phyloP scores from a whole-genome alignment of 805 yeast genomes.

The Starmerella stellata region DNA sequence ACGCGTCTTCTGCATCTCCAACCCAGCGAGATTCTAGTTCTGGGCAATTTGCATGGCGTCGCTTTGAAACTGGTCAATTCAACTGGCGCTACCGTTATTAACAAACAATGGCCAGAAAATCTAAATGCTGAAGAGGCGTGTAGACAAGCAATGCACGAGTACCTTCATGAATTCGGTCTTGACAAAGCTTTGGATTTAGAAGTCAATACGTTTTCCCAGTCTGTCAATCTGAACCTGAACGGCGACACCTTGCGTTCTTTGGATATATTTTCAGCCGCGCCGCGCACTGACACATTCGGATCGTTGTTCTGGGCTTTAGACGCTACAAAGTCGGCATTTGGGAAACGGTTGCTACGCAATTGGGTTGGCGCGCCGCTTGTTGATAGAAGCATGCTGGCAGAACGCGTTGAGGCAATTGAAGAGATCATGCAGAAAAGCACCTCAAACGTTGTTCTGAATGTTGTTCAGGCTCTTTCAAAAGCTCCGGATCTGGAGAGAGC shows the following conservation, averaged over 20 bases:
- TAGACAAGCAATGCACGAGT: conserved; percentile 20
- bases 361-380: conserved; percentile 68
- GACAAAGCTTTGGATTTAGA: conserved; percentile 29
- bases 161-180: conserved; percentile 47
- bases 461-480: conserved; percentile 18
- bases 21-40: conserved; percentile 54
- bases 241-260: conserved; percentile 50
- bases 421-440: conserved; percentile 23
- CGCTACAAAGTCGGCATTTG: conserved; percentile 64
- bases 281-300: conserved; percentile 42
- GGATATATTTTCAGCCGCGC: conserved; percentile 54
- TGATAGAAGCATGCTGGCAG: conserved; percentile 34
- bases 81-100: conserved; percentile 12
- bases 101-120: conserved; percentile 11
- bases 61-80: conserved; percentile 6
- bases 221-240: conserved; percentile 32
- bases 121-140: not conserved
- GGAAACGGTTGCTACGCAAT: conserved; percentile 41
- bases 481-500: conserved; percentile 43
- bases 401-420: conserved; percentile 46
- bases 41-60: conserved; percentile 21
- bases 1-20: conserved; percentile 55
- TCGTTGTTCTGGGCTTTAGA: conserved; percentile 65
- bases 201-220: not conserved
- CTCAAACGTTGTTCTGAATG: conserved; percentile 17